Percentiles rank a stretch among this genome's conserved stretches.
These are phyloP conservation scores for Buddleja alternifolia DNA, from an alignment of 257 asterid species.

Conservation along the genomic window DNA sequence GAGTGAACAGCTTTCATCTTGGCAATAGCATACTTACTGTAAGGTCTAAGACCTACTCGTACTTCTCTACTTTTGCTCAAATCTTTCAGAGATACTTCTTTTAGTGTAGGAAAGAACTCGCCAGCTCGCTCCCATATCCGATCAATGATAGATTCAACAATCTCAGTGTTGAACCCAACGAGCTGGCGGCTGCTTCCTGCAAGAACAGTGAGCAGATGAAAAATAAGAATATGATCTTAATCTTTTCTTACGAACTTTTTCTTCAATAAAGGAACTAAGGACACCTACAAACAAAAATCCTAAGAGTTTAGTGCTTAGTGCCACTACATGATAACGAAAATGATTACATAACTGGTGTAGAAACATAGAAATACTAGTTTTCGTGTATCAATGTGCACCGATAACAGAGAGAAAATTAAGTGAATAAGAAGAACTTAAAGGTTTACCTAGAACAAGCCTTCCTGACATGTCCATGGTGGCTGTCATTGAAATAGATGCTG, in stretches of 20 bases:
- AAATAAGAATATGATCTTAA: constrained; percentile 1
- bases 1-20: constrained; percentile 7
- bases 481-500: constrained; percentile 84
- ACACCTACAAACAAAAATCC: neutral
- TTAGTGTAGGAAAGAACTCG: constrained; percentile 77
- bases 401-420: neutral
- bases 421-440: constrained; percentile 5
- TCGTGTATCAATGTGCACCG: neutral
- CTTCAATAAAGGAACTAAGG: neutral
- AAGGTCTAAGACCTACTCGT: constrained; percentile 94
- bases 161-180: constrained; percentile 68
- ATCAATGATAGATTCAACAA: constrained; percentile 68
- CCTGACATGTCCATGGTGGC: constrained; percentile 90
- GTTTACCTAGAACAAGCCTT: constrained; percentile 80
- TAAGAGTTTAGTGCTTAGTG: constrained; percentile 14
- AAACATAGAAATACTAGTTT: neutral
- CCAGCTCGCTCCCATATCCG: constrained; percentile 86
- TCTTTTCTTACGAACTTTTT: constrained; percentile 14
- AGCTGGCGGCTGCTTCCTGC: constrained; percentile 96
- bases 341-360: neutral
- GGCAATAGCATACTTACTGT: constrained; percentile 61
- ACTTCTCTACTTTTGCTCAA: constrained; percentile 66
- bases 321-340: neutral
- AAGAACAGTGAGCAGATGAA: constrained; percentile 21
- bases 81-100: constrained; percentile 55